Conservation (phyloP, 108 stramenopile species). For the Licmophora abbreviata region DNA sequence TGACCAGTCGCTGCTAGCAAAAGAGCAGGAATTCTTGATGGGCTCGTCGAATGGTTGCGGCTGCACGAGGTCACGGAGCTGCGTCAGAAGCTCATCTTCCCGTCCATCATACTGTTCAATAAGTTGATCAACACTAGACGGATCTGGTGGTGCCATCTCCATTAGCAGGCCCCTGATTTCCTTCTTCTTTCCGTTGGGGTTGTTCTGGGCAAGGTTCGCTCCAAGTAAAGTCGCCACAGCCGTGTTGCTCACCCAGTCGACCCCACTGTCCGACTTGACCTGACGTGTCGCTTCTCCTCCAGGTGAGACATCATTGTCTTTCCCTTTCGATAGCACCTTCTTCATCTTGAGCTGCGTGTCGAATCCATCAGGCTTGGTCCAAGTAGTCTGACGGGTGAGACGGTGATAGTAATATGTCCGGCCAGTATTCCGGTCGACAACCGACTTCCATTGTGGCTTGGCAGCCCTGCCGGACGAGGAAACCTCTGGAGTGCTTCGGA, state of each 20-base stretch:
- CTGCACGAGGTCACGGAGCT: constrained; percentile 18
- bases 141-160: constrained; percentile 16
- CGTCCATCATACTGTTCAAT: constrained; percentile 15
- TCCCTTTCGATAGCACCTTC: constrained; percentile 11
- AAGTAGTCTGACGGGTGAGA: constrained; percentile 55
- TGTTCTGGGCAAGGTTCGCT: background rate
- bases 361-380: constrained; percentile 54
- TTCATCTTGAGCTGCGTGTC: too few relatives aligned
- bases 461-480: background rate
- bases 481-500: too few relatives aligned
- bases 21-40: constrained; percentile 2
- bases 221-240: too few relatives aligned
- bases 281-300: constrained; percentile 7
- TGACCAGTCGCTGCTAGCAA: too few relatives aligned
- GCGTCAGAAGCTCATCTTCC: constrained; percentile 19
- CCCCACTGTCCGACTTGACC: background rate
- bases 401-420: constrained; percentile 64
- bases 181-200: background rate
- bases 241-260: background rate
- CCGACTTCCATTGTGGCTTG: constrained; percentile 47
- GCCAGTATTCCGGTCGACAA: constrained; percentile 43
- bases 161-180: background rate
- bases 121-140: constrained; percentile 7
- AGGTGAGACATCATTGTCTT: constrained; percentile 9
- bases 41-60: constrained; percentile 29